phyloP scores from a whole-genome alignment of 805 yeast genomes.

The Metschnikowia santaceciliae region DNA sequence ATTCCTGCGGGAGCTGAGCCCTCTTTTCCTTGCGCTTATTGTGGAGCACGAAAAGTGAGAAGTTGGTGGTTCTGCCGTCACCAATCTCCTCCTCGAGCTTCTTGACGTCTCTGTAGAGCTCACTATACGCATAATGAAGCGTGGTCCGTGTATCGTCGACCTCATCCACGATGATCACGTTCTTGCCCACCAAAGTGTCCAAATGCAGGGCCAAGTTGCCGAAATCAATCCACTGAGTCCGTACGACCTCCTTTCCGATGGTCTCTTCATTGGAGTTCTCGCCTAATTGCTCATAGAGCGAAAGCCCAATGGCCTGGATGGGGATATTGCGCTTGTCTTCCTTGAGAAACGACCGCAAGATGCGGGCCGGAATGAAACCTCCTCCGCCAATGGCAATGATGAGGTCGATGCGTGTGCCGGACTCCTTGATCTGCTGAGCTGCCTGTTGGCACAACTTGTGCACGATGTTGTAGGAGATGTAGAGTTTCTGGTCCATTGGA shows the following conservation, averaged over 20 bases:
- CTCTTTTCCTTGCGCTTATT: slow-evolving; percentile 70
- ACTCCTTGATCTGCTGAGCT: slow-evolving; percentile 54
- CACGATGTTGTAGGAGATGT: slow-evolving; percentile 76
- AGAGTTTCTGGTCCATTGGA: slow-evolving; percentile 29
- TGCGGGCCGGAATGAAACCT: slow-evolving; percentile 18
- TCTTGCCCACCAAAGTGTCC: slow-evolving; percentile 61
- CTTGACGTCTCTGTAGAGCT: slow-evolving; percentile 66
- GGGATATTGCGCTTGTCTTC: slow-evolving; percentile 16
- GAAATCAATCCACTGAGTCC: slow-evolving; percentile 85
- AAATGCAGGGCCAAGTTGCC: slow-evolving; percentile 47
- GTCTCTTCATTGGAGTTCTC: slow-evolving; percentile 32
- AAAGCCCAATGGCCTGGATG: slow-evolving; percentile 19
- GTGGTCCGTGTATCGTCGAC: slow-evolving; percentile 87
- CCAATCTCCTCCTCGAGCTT: slow-evolving; percentile 49
- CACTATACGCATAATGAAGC: slow-evolving; percentile 72
- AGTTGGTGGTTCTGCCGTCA: slow-evolving; percentile 45
- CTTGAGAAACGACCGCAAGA: slow-evolving; percentile 17
- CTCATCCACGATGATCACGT: slow-evolving; percentile 72
- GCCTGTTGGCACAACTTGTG: slow-evolving; percentile 66
- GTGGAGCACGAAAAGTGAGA: slow-evolving; percentile 74
- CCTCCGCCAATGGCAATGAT: slow-evolving; percentile 20
- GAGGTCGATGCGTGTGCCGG: slow-evolving; percentile 14
- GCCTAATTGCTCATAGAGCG: slow-evolving; percentile 18
- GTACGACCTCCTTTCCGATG: slow-evolving; percentile 45
- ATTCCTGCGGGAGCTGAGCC: slow-evolving; percentile 65